Percentiles rank a stretch among this genome's conserved stretches.
Evolutionary conservation across 768 basidiomycete species (phyloP).

Genomic region (Botryobasidium botryosum): DNA sequence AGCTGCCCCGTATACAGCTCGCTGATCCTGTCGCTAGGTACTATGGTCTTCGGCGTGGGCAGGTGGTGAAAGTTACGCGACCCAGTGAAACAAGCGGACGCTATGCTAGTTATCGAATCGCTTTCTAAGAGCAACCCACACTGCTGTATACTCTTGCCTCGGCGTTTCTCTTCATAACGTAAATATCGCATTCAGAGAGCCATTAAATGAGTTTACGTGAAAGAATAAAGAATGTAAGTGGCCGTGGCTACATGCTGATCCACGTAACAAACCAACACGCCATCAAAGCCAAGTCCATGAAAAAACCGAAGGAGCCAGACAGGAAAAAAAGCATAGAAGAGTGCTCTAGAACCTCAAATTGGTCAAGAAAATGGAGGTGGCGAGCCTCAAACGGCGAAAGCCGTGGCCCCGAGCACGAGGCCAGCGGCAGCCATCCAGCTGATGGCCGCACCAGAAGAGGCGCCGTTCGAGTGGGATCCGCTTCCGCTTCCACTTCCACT

Average conservation of each 20-base stretch:
- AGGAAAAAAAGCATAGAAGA: no score
- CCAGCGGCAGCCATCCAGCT: not conserved
- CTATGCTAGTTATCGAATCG: constrained; percentile 84
- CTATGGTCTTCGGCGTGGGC: constrained; percentile 86
- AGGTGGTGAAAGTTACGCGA: constrained; percentile 96
- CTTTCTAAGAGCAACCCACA: constrained; percentile 26
- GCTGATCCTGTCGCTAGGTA: constrained; percentile 97
- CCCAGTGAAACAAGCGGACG: constrained; percentile 93
- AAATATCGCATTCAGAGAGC: not conserved
- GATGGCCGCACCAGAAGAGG: not conserved
- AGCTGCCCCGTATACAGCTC: constrained; percentile 90
- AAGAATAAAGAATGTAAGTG: not conserved
- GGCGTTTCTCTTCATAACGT: not conserved
- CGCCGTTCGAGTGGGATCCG: no score
- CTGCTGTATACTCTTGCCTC: not conserved
- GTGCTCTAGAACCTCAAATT: no score
- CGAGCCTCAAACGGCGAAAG: constrained; percentile 2
- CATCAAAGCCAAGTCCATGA: constrained; percentile 1
- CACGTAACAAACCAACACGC: not conserved
- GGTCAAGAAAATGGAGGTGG: not conserved
- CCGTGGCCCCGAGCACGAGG: constrained; percentile 5
- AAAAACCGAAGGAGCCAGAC: constrained; percentile 2
- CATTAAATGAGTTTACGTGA: not conserved
- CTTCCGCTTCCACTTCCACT: no score
- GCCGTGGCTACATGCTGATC: not conserved